Evolutionary conservation across 805 yeast genomes (phyloP).

Genomic region (Candida orba): DNA sequence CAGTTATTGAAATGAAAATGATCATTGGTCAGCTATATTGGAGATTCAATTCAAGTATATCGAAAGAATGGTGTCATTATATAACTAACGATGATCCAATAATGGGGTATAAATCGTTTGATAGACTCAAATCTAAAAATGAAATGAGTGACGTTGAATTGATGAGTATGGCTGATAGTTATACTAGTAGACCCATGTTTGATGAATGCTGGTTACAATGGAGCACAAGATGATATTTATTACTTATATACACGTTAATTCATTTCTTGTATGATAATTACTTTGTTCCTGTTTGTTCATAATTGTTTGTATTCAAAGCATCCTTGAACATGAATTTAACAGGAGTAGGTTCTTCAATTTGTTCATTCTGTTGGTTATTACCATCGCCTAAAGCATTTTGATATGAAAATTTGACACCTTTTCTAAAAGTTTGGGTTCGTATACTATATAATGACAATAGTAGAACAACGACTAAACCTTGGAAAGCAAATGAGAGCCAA

Average conservation of each 20-base stretch:
- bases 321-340: not conserved
- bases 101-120: slow-evolving; percentile 19
- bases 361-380: not conserved
- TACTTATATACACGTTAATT: not conserved
- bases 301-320: slow-evolving; percentile 1
- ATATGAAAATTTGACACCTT: slow-evolving; percentile 3
- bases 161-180: slow-evolving; percentile 52
- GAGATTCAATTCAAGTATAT: slow-evolving; percentile 34
- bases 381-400: not conserved
- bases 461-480: slow-evolving; percentile 2
- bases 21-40: slow-evolving; percentile 47
- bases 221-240: slow-evolving; percentile 1
- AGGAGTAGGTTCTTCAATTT: not conserved
- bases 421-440: not conserved
- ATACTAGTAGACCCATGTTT: slow-evolving; percentile 43
- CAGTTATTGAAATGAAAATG: slow-evolving; percentile 57
- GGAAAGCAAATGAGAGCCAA: slow-evolving; percentile 7
- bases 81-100: slow-evolving; percentile 17
- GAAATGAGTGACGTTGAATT: slow-evolving; percentile 33
- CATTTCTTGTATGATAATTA: not conserved
- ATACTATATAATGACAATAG: not conserved
- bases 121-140: slow-evolving; percentile 3
- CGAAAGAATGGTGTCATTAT: slow-evolving; percentile 38
- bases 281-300: not conserved
- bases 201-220: slow-evolving; percentile 44